A percentile compares a stretch with the other conserved stretches of the same genome.
Evolutionary conservation across 305 asterid species (phyloP).

Genomic region (Solanum aculeatissimum): DNA sequence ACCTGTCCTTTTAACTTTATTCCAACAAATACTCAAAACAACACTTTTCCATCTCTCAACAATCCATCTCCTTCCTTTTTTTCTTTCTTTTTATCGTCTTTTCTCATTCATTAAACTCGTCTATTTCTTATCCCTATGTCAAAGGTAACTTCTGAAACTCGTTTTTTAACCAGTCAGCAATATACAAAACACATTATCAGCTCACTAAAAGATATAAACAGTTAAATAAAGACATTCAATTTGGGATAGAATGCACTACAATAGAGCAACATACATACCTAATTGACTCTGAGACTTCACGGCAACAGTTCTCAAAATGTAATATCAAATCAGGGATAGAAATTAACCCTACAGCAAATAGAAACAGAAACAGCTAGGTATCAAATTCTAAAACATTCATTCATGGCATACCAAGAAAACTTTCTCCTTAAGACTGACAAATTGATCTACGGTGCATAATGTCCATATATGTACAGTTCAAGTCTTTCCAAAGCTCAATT

Average conservation of each 20-base stretch:
- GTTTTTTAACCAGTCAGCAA: background rate
- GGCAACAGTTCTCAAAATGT: constrained; percentile 80
- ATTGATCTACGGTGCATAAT: background rate
- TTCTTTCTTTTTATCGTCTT: background rate
- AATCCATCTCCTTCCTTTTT: background rate
- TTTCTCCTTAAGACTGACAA: background rate
- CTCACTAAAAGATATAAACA: background rate
- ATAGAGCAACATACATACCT: constrained; percentile 32
- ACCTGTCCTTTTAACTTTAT: background rate
- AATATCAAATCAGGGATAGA: constrained; percentile 75
- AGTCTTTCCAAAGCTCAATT: background rate
- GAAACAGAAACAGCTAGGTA: constrained; percentile 4
- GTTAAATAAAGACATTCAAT: background rate
- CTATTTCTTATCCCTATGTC: background rate
- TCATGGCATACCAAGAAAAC: background rate
- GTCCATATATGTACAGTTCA: background rate
- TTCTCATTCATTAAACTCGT: background rate
- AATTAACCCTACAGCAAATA: constrained; percentile 65
- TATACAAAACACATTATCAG: background rate
- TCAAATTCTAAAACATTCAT: background rate
- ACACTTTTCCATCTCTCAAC: background rate
- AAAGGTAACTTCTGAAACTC: background rate
- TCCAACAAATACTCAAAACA: background rate
- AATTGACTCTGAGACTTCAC: constrained; percentile 72
- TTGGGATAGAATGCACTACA: background rate